Percentiles rank a stretch among this genome's conserved stretches.
Conservation (phyloP, 495 filamentous ascomycete species). For the Sphaerosporella brunnea region DNA sequence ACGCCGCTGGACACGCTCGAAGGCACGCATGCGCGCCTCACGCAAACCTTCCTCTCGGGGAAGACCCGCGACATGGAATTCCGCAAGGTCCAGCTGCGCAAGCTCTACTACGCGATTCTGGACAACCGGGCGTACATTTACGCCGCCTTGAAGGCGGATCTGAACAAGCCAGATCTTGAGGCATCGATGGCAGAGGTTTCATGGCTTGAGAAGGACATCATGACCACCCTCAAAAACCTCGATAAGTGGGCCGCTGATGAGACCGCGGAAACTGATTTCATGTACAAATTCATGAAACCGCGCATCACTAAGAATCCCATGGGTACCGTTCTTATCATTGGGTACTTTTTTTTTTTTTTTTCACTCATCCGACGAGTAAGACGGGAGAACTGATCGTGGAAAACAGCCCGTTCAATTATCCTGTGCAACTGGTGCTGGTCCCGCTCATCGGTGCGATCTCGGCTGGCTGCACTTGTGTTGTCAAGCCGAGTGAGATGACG, state of each 20-base stretch:
- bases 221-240: constrained; percentile 57
- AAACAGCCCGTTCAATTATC: constrained; percentile 69
- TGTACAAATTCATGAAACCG: constrained; percentile 30
- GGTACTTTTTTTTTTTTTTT: too few species aligned
- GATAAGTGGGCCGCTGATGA: constrained; percentile 72
- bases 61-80: constrained; percentile 68
- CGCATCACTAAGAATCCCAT: constrained; percentile 78
- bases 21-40: constrained; percentile 11
- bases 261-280: constrained; percentile 25
- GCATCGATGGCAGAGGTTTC: constrained; percentile 15
- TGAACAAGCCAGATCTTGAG: constrained; percentile 51
- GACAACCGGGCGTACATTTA: constrained; percentile 54
- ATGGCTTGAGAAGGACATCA: constrained; percentile 34
- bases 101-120: constrained; percentile 78
- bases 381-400: neutral
- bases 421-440: constrained; percentile 58
- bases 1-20: constrained; percentile 15
- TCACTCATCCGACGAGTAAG: neutral
- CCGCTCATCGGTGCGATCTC: constrained; percentile 80
- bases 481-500: constrained; percentile 77
- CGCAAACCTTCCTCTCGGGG: constrained; percentile 28
- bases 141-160: constrained; percentile 54
- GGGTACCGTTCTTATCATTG: constrained; percentile 70
- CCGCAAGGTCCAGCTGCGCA: constrained; percentile 67
- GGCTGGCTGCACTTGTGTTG: constrained; percentile 69